phyloP scores from a whole-genome alignment of 2,329 filamentous ascomycete species.

The Pseudopithomyces chartarum region DNA sequence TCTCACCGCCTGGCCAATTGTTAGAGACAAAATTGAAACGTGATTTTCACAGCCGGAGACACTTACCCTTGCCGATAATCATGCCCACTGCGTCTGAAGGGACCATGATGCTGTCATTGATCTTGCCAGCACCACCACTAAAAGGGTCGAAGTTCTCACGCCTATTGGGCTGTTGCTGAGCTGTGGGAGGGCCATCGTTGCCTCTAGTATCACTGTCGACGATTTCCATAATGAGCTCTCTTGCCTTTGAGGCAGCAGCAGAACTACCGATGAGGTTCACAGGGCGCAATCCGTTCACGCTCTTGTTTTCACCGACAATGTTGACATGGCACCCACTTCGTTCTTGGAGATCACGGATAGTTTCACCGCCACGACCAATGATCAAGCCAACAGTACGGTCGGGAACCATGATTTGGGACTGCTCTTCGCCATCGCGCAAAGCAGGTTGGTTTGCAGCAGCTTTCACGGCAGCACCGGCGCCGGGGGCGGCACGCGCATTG shows the following conservation, averaged over 20 bases:
- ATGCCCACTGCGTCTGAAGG: slow-evolving; percentile 92
- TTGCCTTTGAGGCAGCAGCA: slow-evolving; percentile 75
- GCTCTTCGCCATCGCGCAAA: slow-evolving; percentile 79
- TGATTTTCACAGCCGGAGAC: background rate
- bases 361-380: slow-evolving; percentile 91
- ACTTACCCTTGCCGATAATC: slow-evolving; percentile 84
- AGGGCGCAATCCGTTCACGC: slow-evolving; percentile 84
- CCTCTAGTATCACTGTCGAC: slow-evolving; percentile 83
- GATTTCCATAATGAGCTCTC: slow-evolving; percentile 90
- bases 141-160: slow-evolving; percentile 47
- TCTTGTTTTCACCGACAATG: slow-evolving; percentile 92
- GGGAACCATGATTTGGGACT: slow-evolving; percentile 91
- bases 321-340: slow-evolving; percentile 94
- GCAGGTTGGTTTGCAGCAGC: slow-evolving; percentile 49
- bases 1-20: slow-evolving; percentile 69
- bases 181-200: slow-evolving; percentile 42
- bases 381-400: slow-evolving; percentile 92
- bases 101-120: slow-evolving; percentile 82
- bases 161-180: slow-evolving; percentile 27
- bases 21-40: slow-evolving; percentile 17
- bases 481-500: slow-evolving; percentile 46
- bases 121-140: slow-evolving; percentile 60
- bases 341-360: slow-evolving; percentile 89
- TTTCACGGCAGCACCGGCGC: slow-evolving; percentile 47
- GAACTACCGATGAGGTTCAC: slow-evolving; percentile 86